A percentile compares a stretch with the other conserved stretches of the same genome.
Evolutionary conservation across 2,329 filamentous ascomycete species (phyloP).

Genomic region (Diaporthe citrichinensis): DNA sequence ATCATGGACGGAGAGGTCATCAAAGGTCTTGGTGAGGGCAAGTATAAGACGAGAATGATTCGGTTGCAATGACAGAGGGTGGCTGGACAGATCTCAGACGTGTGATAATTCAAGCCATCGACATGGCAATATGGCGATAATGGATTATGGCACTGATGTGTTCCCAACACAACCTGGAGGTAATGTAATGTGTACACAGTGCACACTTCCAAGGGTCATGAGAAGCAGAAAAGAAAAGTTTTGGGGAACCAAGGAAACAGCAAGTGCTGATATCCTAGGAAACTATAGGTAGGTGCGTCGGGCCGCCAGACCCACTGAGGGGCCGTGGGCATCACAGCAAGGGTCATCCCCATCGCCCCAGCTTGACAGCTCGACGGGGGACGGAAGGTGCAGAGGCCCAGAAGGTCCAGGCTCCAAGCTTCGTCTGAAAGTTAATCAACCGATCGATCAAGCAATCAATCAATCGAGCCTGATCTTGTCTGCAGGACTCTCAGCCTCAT

Average conservation of each 20-base stretch:
- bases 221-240: not conserved
- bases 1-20: not conserved
- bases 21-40: not conserved
- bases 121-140: not conserved
- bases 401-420: not conserved
- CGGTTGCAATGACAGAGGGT: not conserved
- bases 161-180: too few species aligned
- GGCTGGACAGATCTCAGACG: not conserved
- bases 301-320: constrained; percentile 29
- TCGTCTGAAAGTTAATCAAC: constrained; percentile 35
- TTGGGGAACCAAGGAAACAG: not conserved
- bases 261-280: not conserved
- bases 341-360: constrained; percentile 8
- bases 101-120: not conserved
- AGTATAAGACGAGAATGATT: constrained; percentile 1
- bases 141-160: not conserved
- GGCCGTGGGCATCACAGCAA: constrained; percentile 10
- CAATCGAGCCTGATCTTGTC: not conserved
- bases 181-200: not conserved
- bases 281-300: constrained; percentile 8
- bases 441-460: constrained; percentile 31
- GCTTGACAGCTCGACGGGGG: not conserved
- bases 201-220: too few species aligned
- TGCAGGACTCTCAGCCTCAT: constrained; percentile 1
- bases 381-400: not conserved